Evolutionary conservation across 345 rosid genomes (phyloP).

Genomic region (Eucalyptus erythrocorys): DNA sequence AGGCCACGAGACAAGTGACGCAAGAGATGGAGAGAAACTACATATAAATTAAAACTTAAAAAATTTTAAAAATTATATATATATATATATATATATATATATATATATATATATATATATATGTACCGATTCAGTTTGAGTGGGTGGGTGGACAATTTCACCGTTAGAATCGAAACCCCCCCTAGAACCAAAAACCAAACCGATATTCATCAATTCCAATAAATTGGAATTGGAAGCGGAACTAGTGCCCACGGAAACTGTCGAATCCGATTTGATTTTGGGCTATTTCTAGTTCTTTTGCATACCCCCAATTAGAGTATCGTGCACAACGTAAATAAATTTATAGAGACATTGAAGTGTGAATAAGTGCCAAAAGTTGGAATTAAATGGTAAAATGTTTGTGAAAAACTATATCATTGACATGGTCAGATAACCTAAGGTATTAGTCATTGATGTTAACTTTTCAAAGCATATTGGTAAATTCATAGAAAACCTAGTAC

Average conservation of each 20-base stretch:
- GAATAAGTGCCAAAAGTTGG: neutral
- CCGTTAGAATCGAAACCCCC: too few species aligned
- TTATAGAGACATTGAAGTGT: neutral
- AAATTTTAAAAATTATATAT: too few species aligned
- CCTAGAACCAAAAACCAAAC: too few species aligned
- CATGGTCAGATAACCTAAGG: neutral
- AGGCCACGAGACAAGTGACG: too few species aligned
- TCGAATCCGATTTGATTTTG: fast-evolving
- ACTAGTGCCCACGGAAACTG: too few species aligned
- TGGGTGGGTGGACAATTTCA: fast-evolving
- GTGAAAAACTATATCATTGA: neutral
- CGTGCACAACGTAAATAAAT: neutral
- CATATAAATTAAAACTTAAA: too few species aligned
- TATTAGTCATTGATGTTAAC: neutral
- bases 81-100: too few species aligned
- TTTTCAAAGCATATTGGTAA: neutral
- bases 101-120: too few species aligned
- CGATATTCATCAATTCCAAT: fast-evolving
- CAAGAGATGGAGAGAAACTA: too few species aligned
- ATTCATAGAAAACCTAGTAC: neutral
- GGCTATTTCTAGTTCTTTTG: too few species aligned
- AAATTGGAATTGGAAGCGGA: too few species aligned
- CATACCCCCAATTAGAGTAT: neutral
- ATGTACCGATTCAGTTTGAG: fast-evolving
- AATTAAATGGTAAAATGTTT: neutral